These are phyloP conservation scores for Pyrenula aspistea DNA, from an alignment of 495 filamentous ascomycete genomes.

Conservation along the genomic window DNA sequence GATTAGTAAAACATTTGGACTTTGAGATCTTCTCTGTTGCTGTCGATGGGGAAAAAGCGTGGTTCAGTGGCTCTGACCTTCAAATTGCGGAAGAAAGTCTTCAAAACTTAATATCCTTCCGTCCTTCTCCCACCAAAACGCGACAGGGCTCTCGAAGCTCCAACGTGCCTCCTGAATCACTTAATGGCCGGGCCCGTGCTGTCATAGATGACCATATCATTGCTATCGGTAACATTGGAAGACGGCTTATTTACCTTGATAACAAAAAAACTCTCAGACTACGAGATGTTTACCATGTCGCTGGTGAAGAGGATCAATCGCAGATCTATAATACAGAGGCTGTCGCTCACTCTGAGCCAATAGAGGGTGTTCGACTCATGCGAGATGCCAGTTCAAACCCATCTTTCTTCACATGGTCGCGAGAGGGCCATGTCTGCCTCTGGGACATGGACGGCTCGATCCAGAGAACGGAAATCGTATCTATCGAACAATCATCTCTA, in stretches of 20 bases:
- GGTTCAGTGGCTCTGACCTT: conserved; percentile 41
- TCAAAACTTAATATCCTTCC: conserved; percentile 14
- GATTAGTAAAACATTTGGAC: conserved; percentile 18
- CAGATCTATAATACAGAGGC: background rate
- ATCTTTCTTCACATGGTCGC: conserved; percentile 80
- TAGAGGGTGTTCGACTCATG: conserved; percentile 61
- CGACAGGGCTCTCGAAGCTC: background rate
- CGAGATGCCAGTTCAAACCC: conserved; percentile 40
- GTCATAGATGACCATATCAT: background rate
- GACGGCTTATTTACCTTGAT: background rate
- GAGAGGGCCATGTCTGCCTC: conserved; percentile 61
- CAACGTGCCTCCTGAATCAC: too few species aligned
- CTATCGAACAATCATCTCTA: conserved; percentile 49
- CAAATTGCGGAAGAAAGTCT: conserved; percentile 26
- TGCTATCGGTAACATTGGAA: background rate
- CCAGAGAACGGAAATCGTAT: conserved; percentile 47
- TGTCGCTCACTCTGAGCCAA: conserved; percentile 60
- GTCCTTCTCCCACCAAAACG: background rate
- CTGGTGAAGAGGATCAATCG: background rate
- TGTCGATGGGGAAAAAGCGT: conserved; percentile 39
- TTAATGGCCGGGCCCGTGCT: too few species aligned
- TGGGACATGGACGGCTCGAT: conserved; percentile 69
- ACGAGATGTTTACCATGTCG: background rate
- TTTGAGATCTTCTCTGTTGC: conserved; percentile 38
- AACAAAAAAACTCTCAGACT: background rate